Evolutionary conservation across 2,329 filamentous ascomycete species (phyloP).

Genomic region (Penicillium corylophilum): DNA sequence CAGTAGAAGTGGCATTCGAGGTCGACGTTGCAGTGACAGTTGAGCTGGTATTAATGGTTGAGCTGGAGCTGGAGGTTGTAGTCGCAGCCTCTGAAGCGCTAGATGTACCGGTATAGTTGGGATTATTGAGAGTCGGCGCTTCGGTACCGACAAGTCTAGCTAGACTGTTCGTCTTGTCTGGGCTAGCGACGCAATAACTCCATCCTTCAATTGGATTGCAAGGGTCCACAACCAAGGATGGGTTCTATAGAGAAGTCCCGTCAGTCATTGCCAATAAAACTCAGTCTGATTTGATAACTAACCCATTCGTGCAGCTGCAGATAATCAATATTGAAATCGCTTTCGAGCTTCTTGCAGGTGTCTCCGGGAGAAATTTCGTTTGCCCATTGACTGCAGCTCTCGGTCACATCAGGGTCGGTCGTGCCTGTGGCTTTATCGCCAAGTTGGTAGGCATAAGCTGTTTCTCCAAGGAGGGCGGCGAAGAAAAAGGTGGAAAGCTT

Average conservation of each 20-base stretch:
- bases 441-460: neutral
- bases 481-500: neutral
- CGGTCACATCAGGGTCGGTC: neutral
- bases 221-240: neutral
- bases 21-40: neutral
- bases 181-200: neutral
- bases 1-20: neutral
- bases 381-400: neutral
- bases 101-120: neutral
- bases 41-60: neutral
- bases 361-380: neutral
- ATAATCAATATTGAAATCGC: neutral
- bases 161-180: neutral
- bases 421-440: neutral
- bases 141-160: neutral
- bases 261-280: neutral
- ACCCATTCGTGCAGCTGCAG: neutral
- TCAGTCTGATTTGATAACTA: neutral
- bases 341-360: neutral
- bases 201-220: neutral
- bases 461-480: neutral
- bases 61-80: neutral
- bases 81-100: neutral
- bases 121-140: neutral
- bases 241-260: neutral